Base-by-base conservation (phyloP, 164 flowering plant genomes). In the Magnolia changhungtana region DNA sequence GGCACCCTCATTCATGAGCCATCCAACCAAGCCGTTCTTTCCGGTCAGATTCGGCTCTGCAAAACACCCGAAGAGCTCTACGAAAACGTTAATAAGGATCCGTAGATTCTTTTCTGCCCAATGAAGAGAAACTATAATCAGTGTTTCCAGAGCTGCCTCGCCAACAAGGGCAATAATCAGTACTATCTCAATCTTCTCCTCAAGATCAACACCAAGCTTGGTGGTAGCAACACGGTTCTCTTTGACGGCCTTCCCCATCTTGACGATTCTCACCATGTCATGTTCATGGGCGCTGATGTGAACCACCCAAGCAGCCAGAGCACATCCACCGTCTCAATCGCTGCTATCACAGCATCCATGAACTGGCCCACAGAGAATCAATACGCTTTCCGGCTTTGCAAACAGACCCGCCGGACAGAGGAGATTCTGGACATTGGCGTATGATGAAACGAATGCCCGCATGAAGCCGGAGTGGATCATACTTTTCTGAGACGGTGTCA, bases 281-380 rank as follows among this genome's bases (percentile, higher is more conserved):
- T 92, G 93, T 87, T 92, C 72, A 78, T 94, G 10, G 98, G 98
- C 3, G 98, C 96, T 74, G 96, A 90, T 83, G 98, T 94, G 18
- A 92, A 94, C 84, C 98, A 94, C 77, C 98, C 98, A 8, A 82
- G 77, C 11, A 24, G 89, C 4, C 6, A 45, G 49, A 84, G 90
- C 78, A n/a, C 13, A 8, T 73, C 81, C 0, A 81, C 90, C 79
- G 95, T 90, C 8, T 94, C 98, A 8, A 88, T 92, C 68, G 95
- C 91, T 29, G 98, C 94, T 23, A 93, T 94, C 50, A 96, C 90
- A 50, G 96, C 86, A 20, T 81, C 91, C 3, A 75, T 90, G 23
- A 93, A 93, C 51, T 93, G 96, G 96, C 98, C 98, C 1, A 93
- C 86, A 71, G 94, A 90, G 16, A 93, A 87, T 64, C 86, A 83